Evolutionary conservation across 2,329 filamentous ascomycete species (phyloP).

Genomic region (Septoria petroselini): DNA sequence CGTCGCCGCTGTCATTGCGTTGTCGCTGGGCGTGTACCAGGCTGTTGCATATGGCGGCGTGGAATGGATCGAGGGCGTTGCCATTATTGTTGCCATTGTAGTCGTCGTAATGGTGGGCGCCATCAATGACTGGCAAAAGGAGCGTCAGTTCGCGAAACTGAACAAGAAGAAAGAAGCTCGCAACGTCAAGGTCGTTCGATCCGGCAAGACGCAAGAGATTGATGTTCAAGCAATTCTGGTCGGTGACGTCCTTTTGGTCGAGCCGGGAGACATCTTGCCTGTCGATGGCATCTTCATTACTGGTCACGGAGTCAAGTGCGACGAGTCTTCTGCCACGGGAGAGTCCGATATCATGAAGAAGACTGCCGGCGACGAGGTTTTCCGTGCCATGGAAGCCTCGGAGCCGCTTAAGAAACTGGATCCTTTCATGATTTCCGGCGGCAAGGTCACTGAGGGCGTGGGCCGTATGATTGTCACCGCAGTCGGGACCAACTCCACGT

Average conservation of each 20-base stretch:
- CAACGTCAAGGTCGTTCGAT: slow-evolving; percentile 71
- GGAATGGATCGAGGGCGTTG: slow-evolving; percentile 79
- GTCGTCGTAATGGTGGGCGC: slow-evolving; percentile 75
- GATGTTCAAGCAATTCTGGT: slow-evolving; percentile 69
- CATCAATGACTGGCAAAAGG: slow-evolving; percentile 80
- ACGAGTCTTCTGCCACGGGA: slow-evolving; percentile 73
- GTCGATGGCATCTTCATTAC: slow-evolving; percentile 69
- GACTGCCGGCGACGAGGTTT: slow-evolving; percentile 62
- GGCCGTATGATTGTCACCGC: slow-evolving; percentile 74
- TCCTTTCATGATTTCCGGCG: slow-evolving; percentile 84
- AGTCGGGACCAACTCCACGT: slow-evolving; percentile 69
- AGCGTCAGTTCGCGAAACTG: slow-evolving; percentile 74
- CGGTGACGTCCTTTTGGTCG: slow-evolving; percentile 69
- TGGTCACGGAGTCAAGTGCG: slow-evolving; percentile 66
- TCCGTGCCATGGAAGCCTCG: slow-evolving; percentile 60
- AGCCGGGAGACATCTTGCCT: slow-evolving; percentile 69
- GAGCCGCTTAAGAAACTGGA: slow-evolving; percentile 65
- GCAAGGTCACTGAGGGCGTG: slow-evolving; percentile 72
- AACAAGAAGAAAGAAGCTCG: slow-evolving; percentile 78
- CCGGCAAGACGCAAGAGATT: slow-evolving; percentile 66
- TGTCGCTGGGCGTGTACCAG: slow-evolving; percentile 72
- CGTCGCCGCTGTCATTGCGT: slow-evolving; percentile 67
- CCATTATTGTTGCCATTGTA: slow-evolving; percentile 71
- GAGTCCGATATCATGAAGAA: slow-evolving; percentile 73
- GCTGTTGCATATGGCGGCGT: slow-evolving; percentile 55